Evolutionary conservation across 2,329 filamentous ascomycete genomes (phyloP).

Genomic region (Penicillium paneum): DNA sequence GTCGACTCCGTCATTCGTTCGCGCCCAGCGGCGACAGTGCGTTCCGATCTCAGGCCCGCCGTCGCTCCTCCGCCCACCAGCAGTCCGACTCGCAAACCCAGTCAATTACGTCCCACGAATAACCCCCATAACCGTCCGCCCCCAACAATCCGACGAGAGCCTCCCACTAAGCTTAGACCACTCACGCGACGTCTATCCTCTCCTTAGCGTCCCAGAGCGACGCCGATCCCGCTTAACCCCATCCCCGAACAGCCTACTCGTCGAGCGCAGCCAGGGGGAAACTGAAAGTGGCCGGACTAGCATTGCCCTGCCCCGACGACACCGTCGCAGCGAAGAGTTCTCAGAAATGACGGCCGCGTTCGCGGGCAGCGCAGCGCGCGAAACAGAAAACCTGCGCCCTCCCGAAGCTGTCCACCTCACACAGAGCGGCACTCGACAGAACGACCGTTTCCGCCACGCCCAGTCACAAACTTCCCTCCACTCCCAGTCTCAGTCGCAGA

Average conservation of each 20-base stretch:
- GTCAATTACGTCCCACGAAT: constrained; percentile 59
- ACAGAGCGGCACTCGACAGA: constrained; percentile 23
- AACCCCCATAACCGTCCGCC: constrained; percentile 47
- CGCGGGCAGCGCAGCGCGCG: constrained; percentile 25
- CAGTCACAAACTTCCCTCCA: constrained; percentile 43
- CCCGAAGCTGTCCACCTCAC: constrained; percentile 32
- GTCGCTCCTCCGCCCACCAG: constrained; percentile 36
- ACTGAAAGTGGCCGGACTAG: constrained; percentile 52
- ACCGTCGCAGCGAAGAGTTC: constrained; percentile 35
- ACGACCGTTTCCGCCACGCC: constrained; percentile 36
- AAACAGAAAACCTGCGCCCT: constrained; percentile 28
- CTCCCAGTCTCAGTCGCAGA: constrained; percentile 34
- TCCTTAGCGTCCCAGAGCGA: constrained; percentile 57
- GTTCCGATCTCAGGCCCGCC: constrained; percentile 22
- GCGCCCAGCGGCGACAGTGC: constrained; percentile 25
- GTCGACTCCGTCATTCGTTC: constrained; percentile 17
- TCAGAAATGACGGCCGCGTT: constrained; percentile 28
- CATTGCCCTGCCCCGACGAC: constrained; percentile 49
- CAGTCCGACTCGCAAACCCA: constrained; percentile 59
- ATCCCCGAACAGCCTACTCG: constrained; percentile 45
- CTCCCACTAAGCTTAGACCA: constrained; percentile 31
- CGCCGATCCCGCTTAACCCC: constrained; percentile 53
- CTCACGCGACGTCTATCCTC: constrained; percentile 52
- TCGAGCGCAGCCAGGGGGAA: constrained; percentile 47
- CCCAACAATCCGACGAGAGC: constrained; percentile 35